A percentile compares a stretch with the other conserved stretches of the same genome.
phyloP scores from a whole-genome alignment of 345 rosid genomes.

The Pistacia atlantica region DNA sequence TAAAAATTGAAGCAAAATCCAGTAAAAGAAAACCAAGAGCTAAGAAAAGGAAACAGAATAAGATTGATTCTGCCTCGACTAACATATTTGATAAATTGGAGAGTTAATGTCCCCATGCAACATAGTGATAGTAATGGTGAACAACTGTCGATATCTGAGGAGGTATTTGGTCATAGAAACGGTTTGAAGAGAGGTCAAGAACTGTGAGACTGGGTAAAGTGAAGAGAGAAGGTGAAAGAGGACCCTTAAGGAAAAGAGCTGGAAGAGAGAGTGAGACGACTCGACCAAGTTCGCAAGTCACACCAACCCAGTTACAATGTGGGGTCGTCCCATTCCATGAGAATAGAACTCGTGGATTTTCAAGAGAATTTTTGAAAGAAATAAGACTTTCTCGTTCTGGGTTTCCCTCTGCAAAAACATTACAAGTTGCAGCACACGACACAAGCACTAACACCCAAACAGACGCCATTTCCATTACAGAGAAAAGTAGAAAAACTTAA shows the following conservation, averaged over 20 bases:
- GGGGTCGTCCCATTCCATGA: conserved; percentile 59
- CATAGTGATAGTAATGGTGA: no score
- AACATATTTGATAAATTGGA: no score
- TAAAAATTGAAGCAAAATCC: no score
- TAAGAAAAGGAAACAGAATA: no score
- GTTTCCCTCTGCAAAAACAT: conserved; percentile 24
- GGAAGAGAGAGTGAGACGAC: conserved; percentile 55
- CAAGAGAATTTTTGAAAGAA: conserved; percentile 51
- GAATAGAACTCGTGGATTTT: conserved; percentile 41
- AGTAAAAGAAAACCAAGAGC: no score
- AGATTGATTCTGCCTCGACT: no score
- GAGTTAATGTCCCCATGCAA: no score
- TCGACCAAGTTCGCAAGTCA: conserved; percentile 49
- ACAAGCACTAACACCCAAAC: conserved; percentile 22
- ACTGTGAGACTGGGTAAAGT: conserved; percentile 43
- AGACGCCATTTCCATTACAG: conserved; percentile 28
- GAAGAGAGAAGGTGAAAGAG: conserved; percentile 54
- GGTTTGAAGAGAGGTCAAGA: conserved; percentile 66
- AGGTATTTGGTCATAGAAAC: conserved; percentile 47
- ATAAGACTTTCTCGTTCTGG: conserved; percentile 46
- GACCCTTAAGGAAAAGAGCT: conserved; percentile 41
- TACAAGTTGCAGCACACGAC: not conserved
- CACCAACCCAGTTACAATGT: conserved; percentile 79
- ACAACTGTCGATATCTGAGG: conserved; percentile 17
- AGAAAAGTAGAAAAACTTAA: not conserved